Base-by-base conservation (phyloP, 1,139 yeast genomes). In the Diutina scorzettiae region DNA sequence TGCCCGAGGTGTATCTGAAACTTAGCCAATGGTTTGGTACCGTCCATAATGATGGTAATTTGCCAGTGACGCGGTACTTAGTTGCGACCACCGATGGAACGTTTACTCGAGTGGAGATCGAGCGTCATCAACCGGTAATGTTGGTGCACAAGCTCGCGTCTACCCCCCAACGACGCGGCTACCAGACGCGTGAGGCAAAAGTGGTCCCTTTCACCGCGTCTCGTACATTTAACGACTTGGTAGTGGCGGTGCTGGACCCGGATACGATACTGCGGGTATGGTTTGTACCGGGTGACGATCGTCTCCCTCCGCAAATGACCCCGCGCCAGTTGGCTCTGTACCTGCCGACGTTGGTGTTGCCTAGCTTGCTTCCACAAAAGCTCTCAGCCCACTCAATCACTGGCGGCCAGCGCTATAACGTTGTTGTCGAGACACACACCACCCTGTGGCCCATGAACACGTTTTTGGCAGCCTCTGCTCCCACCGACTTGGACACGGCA, bases 61-160 rank as follows among this genome's bases (percentile, higher is more conserved):
- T 16, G 14, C 39, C 39, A 2, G 19, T 34, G 5, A 23, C 27
- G 3, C 24, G 39, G 19, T 34, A 23, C 17, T n/a, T 34, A 3
- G 24, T 34, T 8, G 24, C 21, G 5, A 6, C 19, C 7, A 11
- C 12, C 19, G 33, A 30, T 6, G 5, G n/a, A 27, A 5, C 7
- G 4, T 19, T 14, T 6, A 17, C 19, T 14, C 18, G 33, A 14
- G 55, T 64, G 30, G 63, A 61, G 16, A 64, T 81, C 25, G 87
- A 81, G 51, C 62, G 70, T 42, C 63, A 62, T 44, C 79, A 78
- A 24, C 71, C 78, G 1, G 54, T 58, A 17, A 74, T 79, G 45
- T 53, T 62, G 16, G 56, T 80, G 3, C 86, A 79, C 51, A 65
- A 70, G 40, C 53, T 80, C 32, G 46, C 40, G 48, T 19, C 41